Percentiles rank a stretch among this genome's conserved stretches.
These are phyloP conservation scores for Podosphaera aphanis DNA, from an alignment of 2,329 filamentous ascomycete genomes.

Conservation along the genomic window DNA sequence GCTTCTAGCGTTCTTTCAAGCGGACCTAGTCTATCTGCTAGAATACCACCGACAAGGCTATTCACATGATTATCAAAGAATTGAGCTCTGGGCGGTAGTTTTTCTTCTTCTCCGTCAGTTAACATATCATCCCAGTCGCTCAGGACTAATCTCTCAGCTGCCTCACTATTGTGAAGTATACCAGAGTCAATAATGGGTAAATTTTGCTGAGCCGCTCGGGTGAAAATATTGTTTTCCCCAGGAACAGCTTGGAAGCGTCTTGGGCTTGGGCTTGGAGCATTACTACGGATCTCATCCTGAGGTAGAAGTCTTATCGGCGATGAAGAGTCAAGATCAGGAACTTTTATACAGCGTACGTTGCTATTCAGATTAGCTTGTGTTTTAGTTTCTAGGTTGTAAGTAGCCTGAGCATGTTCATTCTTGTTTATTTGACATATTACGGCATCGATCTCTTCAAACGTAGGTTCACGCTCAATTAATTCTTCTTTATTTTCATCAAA, in stretches of 20 bases:
- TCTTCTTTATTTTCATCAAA: slow-evolving; percentile 4
- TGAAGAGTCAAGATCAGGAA: slow-evolving; percentile 20
- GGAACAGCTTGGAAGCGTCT: slow-evolving; percentile 25
- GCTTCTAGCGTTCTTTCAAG: slow-evolving; percentile 55
- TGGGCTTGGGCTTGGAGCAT: slow-evolving; percentile 52
- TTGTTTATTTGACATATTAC: slow-evolving; percentile 72
- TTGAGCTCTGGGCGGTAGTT: slow-evolving; percentile 54
- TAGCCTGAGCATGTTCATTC: slow-evolving; percentile 30
- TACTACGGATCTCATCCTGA: slow-evolving; percentile 33
- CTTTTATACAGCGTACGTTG: slow-evolving; percentile 17
- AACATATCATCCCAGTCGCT: slow-evolving; percentile 77
- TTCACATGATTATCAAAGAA: slow-evolving; percentile 90
- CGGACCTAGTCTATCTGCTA: slow-evolving; percentile 57
- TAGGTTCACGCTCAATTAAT: slow-evolving; percentile 10
- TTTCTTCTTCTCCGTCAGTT: slow-evolving; percentile 52
- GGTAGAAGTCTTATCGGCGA: slow-evolving; percentile 30
- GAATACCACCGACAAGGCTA: slow-evolving; percentile 52
- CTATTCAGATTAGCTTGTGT: slow-evolving; percentile 1
- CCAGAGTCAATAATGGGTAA: background rate
- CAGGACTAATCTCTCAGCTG: slow-evolving; percentile 20
- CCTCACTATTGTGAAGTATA: background rate
- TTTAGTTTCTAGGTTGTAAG: slow-evolving; percentile 3
- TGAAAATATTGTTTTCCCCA: slow-evolving; percentile 24
- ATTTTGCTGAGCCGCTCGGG: slow-evolving; percentile 3
- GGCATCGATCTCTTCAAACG: slow-evolving; percentile 72